Conservation (phyloP, 805 yeast species). For the Pichia californica region DNA sequence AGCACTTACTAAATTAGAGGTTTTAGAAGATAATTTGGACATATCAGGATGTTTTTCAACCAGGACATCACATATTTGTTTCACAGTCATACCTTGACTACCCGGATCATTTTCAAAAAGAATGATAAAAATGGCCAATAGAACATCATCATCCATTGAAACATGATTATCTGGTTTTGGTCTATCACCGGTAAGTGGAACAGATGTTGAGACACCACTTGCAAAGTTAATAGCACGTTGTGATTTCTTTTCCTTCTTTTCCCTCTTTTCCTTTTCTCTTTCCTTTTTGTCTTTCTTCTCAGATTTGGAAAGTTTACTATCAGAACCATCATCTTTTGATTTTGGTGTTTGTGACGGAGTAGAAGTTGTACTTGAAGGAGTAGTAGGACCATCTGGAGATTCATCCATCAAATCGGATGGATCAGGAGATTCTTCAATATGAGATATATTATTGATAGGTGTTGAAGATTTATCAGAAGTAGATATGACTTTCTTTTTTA, state of each 20-base stretch:
- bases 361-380: conserved; percentile 1
- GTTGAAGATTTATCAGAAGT: conserved; percentile 16
- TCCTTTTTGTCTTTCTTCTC: conserved; percentile 17
- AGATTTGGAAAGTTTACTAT: conserved; percentile 10
- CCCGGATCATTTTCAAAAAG: conserved; percentile 61
- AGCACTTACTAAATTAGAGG: conserved; percentile 76
- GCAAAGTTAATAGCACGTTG: conserved; percentile 46
- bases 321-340: not conserved
- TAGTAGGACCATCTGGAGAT: conserved; percentile 6
- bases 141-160: conserved; percentile 62
- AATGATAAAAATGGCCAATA: conserved; percentile 68
- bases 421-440: not conserved
- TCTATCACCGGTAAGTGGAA: conserved; percentile 72
- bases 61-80: conserved; percentile 74
- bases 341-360: conserved; percentile 11
- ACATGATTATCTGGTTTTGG: conserved; percentile 68
- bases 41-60: conserved; percentile 74
- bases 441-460: conserved; percentile 14
- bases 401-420: not conserved
- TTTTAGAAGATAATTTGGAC: conserved; percentile 74
- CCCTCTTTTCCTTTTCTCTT: conserved; percentile 23
- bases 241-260: conserved; percentile 24
- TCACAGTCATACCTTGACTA: conserved; percentile 83
- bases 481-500: not conserved
- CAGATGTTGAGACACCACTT: conserved; percentile 69